Percentiles rank a stretch among this genome's conserved stretches.
Evolutionary conservation across 164 flowering plant species (phyloP).

Genomic region (Vitis rupestris): DNA sequence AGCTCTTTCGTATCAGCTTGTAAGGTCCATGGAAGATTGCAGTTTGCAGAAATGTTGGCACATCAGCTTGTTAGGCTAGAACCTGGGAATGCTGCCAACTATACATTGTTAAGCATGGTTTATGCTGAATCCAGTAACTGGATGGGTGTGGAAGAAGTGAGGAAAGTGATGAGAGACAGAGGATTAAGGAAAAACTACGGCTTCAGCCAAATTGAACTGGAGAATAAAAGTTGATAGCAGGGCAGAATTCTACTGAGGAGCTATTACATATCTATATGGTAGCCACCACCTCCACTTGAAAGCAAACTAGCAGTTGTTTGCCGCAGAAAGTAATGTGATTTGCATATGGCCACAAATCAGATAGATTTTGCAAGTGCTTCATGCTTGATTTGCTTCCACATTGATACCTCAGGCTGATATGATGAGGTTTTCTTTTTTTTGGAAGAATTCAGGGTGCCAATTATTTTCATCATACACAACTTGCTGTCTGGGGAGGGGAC

Average conservation of each 20-base stretch:
- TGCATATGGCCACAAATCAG: no score
- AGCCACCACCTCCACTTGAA: no score
- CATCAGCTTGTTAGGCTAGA: slow-evolving; percentile 38
- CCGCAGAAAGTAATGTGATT: no score
- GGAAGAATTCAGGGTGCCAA: no score
- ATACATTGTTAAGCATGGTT: slow-evolving; percentile 43
- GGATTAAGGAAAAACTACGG: slow-evolving; percentile 43
- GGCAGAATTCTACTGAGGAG: no score
- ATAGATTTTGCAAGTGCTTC: no score
- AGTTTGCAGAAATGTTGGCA: slow-evolving; percentile 45
- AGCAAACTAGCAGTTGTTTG: no score
- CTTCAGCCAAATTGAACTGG: slow-evolving; percentile 41
- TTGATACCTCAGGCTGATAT: no score
- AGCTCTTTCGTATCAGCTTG: slow-evolving; percentile 59
- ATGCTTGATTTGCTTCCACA: no score
- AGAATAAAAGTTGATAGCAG: neutral
- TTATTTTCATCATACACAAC: no score
- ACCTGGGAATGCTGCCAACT: slow-evolving; percentile 53
- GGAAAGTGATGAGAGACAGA: slow-evolving; percentile 38
- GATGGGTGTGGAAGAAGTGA: slow-evolving; percentile 42
- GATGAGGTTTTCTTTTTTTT: no score
- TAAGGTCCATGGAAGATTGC: slow-evolving; percentile 45
- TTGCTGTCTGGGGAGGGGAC: no score
- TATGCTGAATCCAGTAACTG: slow-evolving; percentile 53
- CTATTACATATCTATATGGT: fast-evolving